Base-by-base conservation (phyloP, 164 flowering plant genomes). In the Dillenia turbinata region DNA sequence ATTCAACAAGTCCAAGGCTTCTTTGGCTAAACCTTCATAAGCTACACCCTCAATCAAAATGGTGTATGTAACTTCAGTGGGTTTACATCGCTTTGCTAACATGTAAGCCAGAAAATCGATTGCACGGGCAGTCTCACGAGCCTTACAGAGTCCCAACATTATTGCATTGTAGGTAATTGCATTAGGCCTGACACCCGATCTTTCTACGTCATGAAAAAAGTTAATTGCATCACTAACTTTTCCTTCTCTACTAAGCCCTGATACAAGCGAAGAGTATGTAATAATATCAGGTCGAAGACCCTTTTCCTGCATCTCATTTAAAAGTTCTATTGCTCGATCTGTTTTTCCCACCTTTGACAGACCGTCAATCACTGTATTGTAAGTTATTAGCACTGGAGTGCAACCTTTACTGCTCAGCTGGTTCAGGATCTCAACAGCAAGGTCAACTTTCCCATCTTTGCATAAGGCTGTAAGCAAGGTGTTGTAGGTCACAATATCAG, bases 351-450 rank as follows among this genome's bases (percentile, higher is more conserved):
- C 72, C 75, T 80, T 89, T 43, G 91, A 74, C 3, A 93, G 84
- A 54, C 98, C 97, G 74, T 83, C 89, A 57, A 93, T 90, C 45
- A 90, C 96, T 0, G 96, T 90, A 55, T 89, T 90, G 66, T 93
- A 93, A 1, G 97, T 90, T 63, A 89, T 89, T 64, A 88, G 66
- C 63, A 82, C 95, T 2, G 95, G 98, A 7, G 92, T 81, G 69
- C 96, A 92, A 17, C 87, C 87, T 73, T 84, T 80, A 62, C 63
- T 75, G 51, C 80, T 83, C 12, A 89, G 82, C 67, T 84, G 92
- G 61, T 82, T 71, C 47, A 92, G 89, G 13, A 92, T 69, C 78
- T 86, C 89, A 22, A 85, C 78, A 9, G 97, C 97, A 65, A 72
- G 68, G 65, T 85, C 86, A 54, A 93, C 91, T 74, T 90, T 85